These are phyloP conservation scores for Penicillium dipodomyicola DNA, from an alignment of 495 filamentous ascomycete genomes.

Conservation along the genomic window DNA sequence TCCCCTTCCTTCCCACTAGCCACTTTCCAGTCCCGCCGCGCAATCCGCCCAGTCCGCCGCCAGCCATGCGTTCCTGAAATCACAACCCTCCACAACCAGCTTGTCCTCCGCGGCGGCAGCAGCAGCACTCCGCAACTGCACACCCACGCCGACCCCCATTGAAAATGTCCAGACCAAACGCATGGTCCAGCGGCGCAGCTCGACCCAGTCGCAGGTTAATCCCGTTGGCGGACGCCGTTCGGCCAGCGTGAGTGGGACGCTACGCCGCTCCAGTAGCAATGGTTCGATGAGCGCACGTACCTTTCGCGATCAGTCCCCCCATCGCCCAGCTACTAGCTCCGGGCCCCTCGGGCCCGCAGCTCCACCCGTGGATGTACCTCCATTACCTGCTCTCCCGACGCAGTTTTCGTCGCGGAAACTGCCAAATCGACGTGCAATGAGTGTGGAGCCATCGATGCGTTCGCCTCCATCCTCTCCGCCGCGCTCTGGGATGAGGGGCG, in stretches of 20 bases:
- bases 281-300: conserved; percentile 84
- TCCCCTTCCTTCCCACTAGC: conserved; percentile 30
- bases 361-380: conserved; percentile 54
- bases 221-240: conserved; percentile 38
- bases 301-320: conserved; percentile 70
- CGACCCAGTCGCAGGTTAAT: conserved; percentile 63
- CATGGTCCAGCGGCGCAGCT: conserved; percentile 68
- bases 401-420: conserved; percentile 34
- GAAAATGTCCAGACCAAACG: conserved; percentile 85
- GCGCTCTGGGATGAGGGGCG: conserved; percentile 40
- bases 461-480: conserved; percentile 48
- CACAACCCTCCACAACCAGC: conserved; percentile 58
- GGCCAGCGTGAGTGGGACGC: conserved; percentile 37
- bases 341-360: conserved; percentile 31
- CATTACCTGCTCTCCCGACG: conserved; percentile 69
- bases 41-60: conserved; percentile 73
- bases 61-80: conserved; percentile 71
- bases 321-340: conserved; percentile 46
- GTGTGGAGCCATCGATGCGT: conserved; percentile 53
- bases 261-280: conserved; percentile 65
- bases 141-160: conserved; percentile 71
- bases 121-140: conserved; percentile 72
- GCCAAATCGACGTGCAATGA: conserved; percentile 48
- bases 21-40: conserved; percentile 57
- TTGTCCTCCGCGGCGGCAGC: conserved; percentile 84